These are phyloP conservation scores for Neophaeococcomyces mojaviensis DNA, from an alignment of 2,329 filamentous ascomycete species.

Conservation along the genomic window DNA sequence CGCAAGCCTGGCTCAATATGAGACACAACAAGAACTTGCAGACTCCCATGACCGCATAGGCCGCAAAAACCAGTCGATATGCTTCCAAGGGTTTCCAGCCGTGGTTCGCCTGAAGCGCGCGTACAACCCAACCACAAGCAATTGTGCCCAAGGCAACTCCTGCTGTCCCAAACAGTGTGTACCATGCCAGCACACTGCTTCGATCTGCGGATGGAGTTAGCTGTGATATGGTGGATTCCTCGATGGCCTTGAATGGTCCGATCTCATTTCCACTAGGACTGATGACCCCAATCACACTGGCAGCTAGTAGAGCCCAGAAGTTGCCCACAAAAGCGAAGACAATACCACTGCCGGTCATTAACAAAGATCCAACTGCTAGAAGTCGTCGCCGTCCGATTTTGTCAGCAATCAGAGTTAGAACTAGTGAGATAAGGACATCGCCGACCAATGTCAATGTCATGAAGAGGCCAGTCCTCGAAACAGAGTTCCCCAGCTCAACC, in stretches of 20 bases:
- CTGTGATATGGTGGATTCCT: constrained; percentile 58
- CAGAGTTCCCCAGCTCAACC: constrained; percentile 47
- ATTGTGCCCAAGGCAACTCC: constrained; percentile 56
- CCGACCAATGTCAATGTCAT: constrained; percentile 57
- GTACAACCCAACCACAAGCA: constrained; percentile 52
- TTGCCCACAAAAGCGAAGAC: constrained; percentile 49
- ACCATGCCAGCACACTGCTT: constrained; percentile 60
- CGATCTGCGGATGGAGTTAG: constrained; percentile 49
- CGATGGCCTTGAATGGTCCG: constrained; percentile 59
- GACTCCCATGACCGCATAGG: constrained; percentile 50
- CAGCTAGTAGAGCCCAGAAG: constrained; percentile 52
- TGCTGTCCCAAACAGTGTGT: constrained; percentile 46
- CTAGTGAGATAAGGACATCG: constrained; percentile 52
- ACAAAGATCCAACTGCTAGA: constrained; percentile 43
- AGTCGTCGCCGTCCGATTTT: constrained; percentile 50
- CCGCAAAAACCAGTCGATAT: constrained; percentile 51
- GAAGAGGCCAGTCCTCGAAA: constrained; percentile 54
- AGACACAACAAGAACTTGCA: constrained; percentile 50
- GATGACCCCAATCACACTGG: constrained; percentile 55
- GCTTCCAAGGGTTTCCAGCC: constrained; percentile 41
- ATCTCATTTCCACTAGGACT: constrained; percentile 56
- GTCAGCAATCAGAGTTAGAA: constrained; percentile 55
- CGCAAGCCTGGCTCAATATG: constrained; percentile 42
- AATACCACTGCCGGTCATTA: constrained; percentile 52
- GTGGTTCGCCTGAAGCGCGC: constrained; percentile 37